Evolutionary conservation across 495 filamentous ascomycete genomes (phyloP).

Genomic region (Pyrenopolyporus hunteri): DNA sequence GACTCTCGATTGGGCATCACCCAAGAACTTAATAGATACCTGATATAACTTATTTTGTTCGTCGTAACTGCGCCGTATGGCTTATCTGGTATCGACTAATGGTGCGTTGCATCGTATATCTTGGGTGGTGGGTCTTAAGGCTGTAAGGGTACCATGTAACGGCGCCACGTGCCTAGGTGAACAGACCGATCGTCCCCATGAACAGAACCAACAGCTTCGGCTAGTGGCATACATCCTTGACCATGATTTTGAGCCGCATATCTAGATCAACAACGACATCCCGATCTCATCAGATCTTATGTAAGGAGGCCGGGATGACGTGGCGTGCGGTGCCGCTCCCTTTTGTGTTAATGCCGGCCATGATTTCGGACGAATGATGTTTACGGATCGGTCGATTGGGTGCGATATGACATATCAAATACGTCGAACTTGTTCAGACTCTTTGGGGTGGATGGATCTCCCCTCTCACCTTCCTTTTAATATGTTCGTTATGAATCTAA

Average conservation of each 20-base stretch:
- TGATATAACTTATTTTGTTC: conserved; percentile 12
- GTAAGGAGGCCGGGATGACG: conserved; percentile 14
- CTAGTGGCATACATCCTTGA: conserved; percentile 24
- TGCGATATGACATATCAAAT: neutral
- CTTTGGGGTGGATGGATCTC: neutral
- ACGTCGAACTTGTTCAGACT: neutral
- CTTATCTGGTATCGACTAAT: conserved; percentile 17
- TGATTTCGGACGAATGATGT: conserved; percentile 11
- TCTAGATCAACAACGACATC: conserved; percentile 4
- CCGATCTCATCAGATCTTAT: conserved; percentile 20
- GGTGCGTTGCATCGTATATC: conserved; percentile 34
- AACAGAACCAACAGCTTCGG: conserved; percentile 3
- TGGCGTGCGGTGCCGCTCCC: conserved; percentile 8
- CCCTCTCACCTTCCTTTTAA: too few species aligned
- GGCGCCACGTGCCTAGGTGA: conserved; percentile 29
- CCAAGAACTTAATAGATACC: conserved; percentile 21
- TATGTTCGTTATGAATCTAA: too few species aligned
- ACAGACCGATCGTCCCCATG: conserved; percentile 17
- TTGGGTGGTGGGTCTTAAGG: conserved; percentile 25
- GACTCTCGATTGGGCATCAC: conserved; percentile 12
- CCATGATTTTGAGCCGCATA: conserved; percentile 22
- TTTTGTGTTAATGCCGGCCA: neutral
- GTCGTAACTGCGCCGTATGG: conserved; percentile 10
- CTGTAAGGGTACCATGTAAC: conserved; percentile 31
- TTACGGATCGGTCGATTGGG: neutral